phyloP scores from a whole-genome alignment of 371 early-diverging fungal species.

The Mortierella sp. region DNA sequence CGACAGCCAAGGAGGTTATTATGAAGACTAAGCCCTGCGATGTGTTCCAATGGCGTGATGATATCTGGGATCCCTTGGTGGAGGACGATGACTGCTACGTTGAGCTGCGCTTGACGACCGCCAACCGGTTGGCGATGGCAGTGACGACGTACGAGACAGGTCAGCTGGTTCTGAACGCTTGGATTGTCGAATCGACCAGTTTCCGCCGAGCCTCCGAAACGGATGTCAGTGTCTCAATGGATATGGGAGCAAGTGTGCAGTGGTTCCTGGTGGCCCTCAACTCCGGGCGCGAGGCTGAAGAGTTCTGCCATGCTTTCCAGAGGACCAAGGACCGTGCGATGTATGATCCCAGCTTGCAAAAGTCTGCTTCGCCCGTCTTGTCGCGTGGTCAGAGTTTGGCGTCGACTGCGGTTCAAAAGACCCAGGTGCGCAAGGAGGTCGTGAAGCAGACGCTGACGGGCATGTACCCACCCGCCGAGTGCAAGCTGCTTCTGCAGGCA shows the following conservation, averaged over 20 bases:
- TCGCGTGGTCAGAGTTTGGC: conserved; percentile 54
- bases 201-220: conserved; percentile 54
- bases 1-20: conserved; percentile 43
- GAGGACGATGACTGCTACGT: conserved; percentile 51
- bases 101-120: conserved; percentile 51
- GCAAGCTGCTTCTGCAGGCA: conserved; percentile 55
- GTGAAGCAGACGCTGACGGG: conserved; percentile 43
- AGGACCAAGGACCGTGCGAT: conserved; percentile 54
- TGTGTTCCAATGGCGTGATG: conserved; percentile 57
- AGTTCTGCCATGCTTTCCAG: conserved; percentile 54
- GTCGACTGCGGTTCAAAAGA: conserved; percentile 30
- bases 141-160: conserved; percentile 41
- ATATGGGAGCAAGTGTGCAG: conserved; percentile 55
- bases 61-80: conserved; percentile 54
- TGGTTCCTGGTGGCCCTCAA: conserved; percentile 56
- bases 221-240: conserved; percentile 55
- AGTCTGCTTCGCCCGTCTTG: conserved; percentile 36
- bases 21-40: conserved; percentile 53
- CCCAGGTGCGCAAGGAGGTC: conserved; percentile 21
- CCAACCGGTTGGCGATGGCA: conserved; percentile 56
- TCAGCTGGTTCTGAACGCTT: conserved; percentile 58
- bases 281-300: conserved; percentile 46
- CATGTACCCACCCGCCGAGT: conserved; percentile 54
- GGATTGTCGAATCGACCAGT: conserved; percentile 55
- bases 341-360: conserved; percentile 54